Percentiles rank a stretch among this genome's conserved stretches.
These are phyloP conservation scores for Aristolochia contorta DNA, from an alignment of 164 flowering plant species.

Conservation along the genomic window DNA sequence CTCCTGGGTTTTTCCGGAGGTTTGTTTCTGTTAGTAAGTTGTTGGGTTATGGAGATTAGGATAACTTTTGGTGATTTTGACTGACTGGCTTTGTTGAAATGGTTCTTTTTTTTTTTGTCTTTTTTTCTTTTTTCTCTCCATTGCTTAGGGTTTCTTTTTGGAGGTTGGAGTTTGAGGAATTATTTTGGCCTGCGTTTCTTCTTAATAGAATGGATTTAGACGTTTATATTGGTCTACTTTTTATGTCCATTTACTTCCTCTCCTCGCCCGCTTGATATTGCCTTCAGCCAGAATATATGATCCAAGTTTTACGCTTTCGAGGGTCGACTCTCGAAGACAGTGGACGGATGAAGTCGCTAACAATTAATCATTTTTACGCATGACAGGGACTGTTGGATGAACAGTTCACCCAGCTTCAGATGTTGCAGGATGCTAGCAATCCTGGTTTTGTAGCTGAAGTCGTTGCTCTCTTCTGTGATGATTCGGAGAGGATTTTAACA, in stretches of 20 bases:
- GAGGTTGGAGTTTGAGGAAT: background rate
- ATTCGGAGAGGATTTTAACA: slow-evolving; percentile 12
- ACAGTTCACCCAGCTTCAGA: slow-evolving; percentile 20
- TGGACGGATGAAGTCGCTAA: background rate
- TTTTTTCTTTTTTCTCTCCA: background rate
- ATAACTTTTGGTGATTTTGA: background rate
- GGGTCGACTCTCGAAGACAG: background rate
- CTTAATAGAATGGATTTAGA: background rate
- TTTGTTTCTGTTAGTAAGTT: background rate
- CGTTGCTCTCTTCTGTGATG: slow-evolving; percentile 16
- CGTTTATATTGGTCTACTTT: background rate
- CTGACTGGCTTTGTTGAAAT: background rate
- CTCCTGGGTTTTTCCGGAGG: background rate
- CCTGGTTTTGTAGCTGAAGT: slow-evolving; percentile 24
- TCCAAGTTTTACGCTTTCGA: background rate
- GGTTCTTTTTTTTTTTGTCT: background rate
- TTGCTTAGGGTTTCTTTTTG: background rate
- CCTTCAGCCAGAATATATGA: background rate
- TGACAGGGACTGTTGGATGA: slow-evolving; percentile 17
- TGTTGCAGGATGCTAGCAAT: slow-evolving; percentile 18
- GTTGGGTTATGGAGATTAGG: background rate
- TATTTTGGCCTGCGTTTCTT: background rate
- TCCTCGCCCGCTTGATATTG: background rate
- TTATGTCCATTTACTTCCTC: background rate
- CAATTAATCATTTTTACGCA: no score